These are phyloP conservation scores for Fusarium decemcellulare DNA, from an alignment of 2,329 filamentous ascomycete genomes.

Conservation along the genomic window DNA sequence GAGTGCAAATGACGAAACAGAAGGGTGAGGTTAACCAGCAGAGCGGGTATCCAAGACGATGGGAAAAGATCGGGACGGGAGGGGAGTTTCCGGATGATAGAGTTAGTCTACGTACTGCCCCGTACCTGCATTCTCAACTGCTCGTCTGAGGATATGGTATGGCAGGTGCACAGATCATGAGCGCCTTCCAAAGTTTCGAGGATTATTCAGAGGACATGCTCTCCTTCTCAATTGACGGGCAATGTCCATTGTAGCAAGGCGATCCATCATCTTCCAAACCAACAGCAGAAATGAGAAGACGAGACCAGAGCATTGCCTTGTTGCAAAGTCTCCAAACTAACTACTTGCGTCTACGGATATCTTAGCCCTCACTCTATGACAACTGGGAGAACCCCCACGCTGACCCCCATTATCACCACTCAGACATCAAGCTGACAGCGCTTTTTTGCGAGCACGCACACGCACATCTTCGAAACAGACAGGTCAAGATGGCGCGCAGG, in stretches of 20 bases:
- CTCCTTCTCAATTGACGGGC: not conserved
- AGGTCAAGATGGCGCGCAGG: not conserved
- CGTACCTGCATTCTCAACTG: constrained; percentile 10
- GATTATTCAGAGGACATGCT: not conserved
- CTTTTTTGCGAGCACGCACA: constrained; percentile 4
- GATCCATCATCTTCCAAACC: not conserved
- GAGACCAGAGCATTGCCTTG: not conserved
- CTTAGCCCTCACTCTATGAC: not conserved
- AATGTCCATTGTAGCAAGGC: not conserved
- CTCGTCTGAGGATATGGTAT: not conserved
- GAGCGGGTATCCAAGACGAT: constrained; percentile 5
- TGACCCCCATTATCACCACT: constrained; percentile 2
- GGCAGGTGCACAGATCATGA: not conserved
- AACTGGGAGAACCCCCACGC: constrained; percentile 3
- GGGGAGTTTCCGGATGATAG: constrained; percentile 17
- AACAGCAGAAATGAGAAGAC: not conserved
- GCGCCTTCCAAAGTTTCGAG: not conserved
- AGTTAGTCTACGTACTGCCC: constrained; percentile 4
- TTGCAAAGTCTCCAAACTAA: constrained; percentile 10
- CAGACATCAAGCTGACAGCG: constrained; percentile 12
- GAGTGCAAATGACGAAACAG: constrained; percentile 9
- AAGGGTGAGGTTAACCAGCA: constrained; percentile 9
- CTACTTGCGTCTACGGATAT: constrained; percentile 7
- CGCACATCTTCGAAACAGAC: constrained; percentile 5
- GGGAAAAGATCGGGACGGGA: constrained; percentile 20